Percentiles rank a stretch among this genome's conserved stretches.
Evolutionary conservation across 257 asterid genomes (phyloP).

Genomic region (Przewalskia tangutica): DNA sequence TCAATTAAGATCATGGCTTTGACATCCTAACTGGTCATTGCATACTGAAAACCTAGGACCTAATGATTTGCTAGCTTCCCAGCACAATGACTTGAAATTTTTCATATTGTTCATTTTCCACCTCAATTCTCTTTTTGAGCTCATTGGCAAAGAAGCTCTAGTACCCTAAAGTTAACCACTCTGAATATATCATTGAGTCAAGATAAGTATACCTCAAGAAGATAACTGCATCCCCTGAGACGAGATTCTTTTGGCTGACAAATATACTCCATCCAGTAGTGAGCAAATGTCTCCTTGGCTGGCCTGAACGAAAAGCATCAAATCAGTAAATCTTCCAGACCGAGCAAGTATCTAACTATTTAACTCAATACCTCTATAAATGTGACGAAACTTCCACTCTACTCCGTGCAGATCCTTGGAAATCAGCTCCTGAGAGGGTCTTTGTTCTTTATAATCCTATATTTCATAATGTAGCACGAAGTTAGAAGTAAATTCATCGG

Average conservation of each 20-base stretch:
- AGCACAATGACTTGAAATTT: neutral
- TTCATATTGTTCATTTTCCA: neutral
- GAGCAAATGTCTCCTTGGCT: slow-evolving; percentile 97
- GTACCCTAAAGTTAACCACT: neutral
- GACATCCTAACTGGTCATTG: neutral
- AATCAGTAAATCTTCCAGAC: neutral
- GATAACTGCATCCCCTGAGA: slow-evolving; percentile 88
- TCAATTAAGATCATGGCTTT: neutral
- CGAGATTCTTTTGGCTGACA: slow-evolving; percentile 85
- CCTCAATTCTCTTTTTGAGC: neutral
- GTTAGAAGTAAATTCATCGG: neutral
- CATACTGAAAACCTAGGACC: neutral
- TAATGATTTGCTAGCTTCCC: neutral
- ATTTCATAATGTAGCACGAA: neutral
- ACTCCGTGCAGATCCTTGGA: slow-evolving; percentile 92
- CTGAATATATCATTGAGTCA: neutral
- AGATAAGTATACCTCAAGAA: slow-evolving; percentile 58
- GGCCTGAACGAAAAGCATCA: slow-evolving; percentile 51
- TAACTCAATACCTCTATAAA: slow-evolving; percentile 65
- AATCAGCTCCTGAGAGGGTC: slow-evolving; percentile 91
- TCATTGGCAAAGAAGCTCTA: neutral
- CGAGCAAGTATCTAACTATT: neutral
- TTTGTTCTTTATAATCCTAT: slow-evolving; percentile 86
- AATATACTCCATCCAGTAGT: slow-evolving; percentile 98
- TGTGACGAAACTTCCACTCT: slow-evolving; percentile 97